Conservation (phyloP, 768 basidiomycete species). For the Rhodosporidiobolus sp. region DNA sequence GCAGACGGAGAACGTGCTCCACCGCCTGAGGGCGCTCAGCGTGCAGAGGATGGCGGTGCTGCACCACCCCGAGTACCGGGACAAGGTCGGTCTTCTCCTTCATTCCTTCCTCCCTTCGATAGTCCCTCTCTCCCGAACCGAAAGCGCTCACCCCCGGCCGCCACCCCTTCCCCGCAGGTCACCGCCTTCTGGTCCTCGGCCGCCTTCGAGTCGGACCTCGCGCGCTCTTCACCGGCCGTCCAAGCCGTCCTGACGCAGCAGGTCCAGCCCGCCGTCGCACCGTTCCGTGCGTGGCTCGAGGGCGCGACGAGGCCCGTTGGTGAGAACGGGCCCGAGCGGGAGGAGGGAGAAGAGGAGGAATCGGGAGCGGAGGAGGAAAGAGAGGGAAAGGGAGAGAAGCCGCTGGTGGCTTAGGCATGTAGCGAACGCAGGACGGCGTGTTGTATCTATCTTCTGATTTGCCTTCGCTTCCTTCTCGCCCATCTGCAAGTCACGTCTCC, state of each 20-base stretch:
- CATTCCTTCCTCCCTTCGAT: neutral
- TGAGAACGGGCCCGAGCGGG: neutral
- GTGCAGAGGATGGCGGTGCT: constrained; percentile 17
- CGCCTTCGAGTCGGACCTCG: neutral
- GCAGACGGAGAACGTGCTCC: constrained; percentile 11
- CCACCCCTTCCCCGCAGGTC: neutral
- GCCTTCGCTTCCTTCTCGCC: too few relatives aligned
- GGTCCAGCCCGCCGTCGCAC: neutral
- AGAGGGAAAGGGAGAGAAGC: constrained; percentile 45
- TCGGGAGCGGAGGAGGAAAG: constrained; percentile 19
- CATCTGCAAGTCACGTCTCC: too few relatives aligned
- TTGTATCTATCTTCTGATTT: too few relatives aligned
- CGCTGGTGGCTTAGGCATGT: constrained; percentile 51
- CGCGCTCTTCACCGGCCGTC: neutral
- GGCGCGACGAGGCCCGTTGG: neutral
- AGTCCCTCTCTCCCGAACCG: constrained; percentile 7
- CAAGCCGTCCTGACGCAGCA: neutral
- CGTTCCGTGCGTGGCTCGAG: constrained; percentile 7
- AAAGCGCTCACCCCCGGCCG: neutral
- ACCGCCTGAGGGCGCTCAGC: constrained; percentile 12
- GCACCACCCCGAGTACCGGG: constrained; percentile 1
- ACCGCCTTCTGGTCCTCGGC: neutral
- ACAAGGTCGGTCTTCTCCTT: neutral
- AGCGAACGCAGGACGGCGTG: constrained; percentile 12
- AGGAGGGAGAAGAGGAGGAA: constrained; percentile 40